Evolutionary conservation across 2,329 filamentous ascomycete species (phyloP).

Genomic region (Sporothrix brunneoviolacea): DNA sequence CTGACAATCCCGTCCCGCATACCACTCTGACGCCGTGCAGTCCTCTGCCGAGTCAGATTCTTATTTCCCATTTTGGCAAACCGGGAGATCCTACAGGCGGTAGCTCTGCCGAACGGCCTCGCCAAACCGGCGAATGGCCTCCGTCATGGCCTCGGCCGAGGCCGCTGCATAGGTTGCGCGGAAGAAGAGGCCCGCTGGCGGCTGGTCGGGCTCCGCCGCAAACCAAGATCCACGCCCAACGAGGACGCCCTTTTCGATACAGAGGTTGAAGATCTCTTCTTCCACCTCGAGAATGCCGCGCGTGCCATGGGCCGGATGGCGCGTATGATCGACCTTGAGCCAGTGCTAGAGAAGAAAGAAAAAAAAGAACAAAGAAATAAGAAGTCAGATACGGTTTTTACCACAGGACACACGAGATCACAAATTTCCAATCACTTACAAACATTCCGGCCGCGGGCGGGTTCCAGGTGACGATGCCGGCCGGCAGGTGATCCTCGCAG

Average conservation of each 20-base stretch:
- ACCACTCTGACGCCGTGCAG: no score
- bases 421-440: slow-evolving; percentile 58
- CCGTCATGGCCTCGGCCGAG: slow-evolving; percentile 59
- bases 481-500: slow-evolving; percentile 71
- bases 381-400: no score
- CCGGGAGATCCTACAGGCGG: slow-evolving; percentile 27
- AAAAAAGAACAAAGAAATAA: slow-evolving; percentile 1
- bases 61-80: no score
- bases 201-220: slow-evolving; percentile 61
- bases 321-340: slow-evolving; percentile 60
- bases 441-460: slow-evolving; percentile 91
- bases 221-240: slow-evolving; percentile 89
- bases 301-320: slow-evolving; percentile 46
- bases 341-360: slow-evolving; percentile 48
- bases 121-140: slow-evolving; percentile 70
- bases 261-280: slow-evolving; percentile 74
- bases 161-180: slow-evolving; percentile 85
- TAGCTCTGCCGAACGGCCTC: slow-evolving; percentile 60
- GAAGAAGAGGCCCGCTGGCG: slow-evolving; percentile 68
- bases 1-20: no score
- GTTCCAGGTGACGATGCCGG: slow-evolving; percentile 69
- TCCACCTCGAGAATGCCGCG: slow-evolving; percentile 63
- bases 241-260: slow-evolving; percentile 70
- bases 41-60: no score
- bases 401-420: no score